A percentile compares a stretch with the other conserved stretches of the same genome.
phyloP scores from a whole-genome alignment of 176 grass and related monocot species.

The Pharus latifolius region DNA sequence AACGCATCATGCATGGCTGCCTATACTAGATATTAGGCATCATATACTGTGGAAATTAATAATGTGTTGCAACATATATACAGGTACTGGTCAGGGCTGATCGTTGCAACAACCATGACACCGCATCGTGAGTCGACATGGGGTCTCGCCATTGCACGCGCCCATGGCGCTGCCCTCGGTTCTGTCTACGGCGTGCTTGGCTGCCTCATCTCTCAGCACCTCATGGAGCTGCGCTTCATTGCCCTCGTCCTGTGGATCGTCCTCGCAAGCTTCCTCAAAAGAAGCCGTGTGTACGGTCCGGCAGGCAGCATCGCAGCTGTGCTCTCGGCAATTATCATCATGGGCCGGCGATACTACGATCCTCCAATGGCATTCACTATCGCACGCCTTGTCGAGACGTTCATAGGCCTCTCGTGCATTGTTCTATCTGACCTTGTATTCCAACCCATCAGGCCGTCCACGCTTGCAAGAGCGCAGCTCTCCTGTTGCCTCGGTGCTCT shows the following conservation, averaged over 20 bases:
- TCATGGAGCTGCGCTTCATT: constrained; percentile 78
- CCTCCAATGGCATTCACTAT: constrained; percentile 45
- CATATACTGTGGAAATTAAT: too few relatives aligned
- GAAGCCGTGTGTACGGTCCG: constrained; percentile 47
- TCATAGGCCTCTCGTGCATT: constrained; percentile 53
- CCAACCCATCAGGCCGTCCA: constrained; percentile 61
- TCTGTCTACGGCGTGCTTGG: constrained; percentile 59
- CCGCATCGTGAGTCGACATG: constrained; percentile 50
- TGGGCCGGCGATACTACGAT: constrained; percentile 62
- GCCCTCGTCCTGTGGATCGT: constrained; percentile 66
- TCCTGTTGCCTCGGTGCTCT: constrained; percentile 26
- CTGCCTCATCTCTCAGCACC: constrained; percentile 42
- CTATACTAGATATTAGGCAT: too few relatives aligned
- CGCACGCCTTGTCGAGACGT: constrained; percentile 55
- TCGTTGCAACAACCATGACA: constrained; percentile 69
- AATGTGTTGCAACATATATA: constrained; percentile 20
- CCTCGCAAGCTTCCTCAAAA: constrained; percentile 48
- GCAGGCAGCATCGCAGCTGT: constrained; percentile 35
- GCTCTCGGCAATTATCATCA: constrained; percentile 50
- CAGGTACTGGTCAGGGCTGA: constrained; percentile 77
- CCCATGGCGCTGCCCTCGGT: constrained; percentile 56
- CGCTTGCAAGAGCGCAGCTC: constrained; percentile 39
- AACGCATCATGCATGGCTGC: too few relatives aligned
- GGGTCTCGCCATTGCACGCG: constrained; percentile 34
- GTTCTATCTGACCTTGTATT: constrained; percentile 43